phyloP scores from a whole-genome alignment of 2,329 filamentous ascomycete species.

The Fusarium sp. region DNA sequence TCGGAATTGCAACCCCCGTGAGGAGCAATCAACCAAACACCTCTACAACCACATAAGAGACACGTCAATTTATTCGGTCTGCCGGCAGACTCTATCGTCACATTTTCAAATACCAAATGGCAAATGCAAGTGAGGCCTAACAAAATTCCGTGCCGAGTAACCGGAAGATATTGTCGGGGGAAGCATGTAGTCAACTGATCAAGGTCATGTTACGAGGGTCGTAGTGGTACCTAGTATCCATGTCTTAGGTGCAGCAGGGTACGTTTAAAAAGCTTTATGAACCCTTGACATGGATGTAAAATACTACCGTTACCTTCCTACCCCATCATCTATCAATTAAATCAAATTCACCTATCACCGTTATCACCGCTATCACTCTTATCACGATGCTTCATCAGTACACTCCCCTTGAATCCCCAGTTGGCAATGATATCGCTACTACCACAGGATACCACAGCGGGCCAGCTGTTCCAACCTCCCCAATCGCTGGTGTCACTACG shows the following conservation, averaged over 20 bases:
- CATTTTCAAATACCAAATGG: accelerated
- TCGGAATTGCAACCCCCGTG: neutral
- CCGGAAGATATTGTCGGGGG: neutral
- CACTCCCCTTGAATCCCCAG: neutral
- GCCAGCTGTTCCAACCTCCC: neutral
- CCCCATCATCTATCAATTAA: neutral
- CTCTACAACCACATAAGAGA: neutral
- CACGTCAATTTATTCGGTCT: accelerated
- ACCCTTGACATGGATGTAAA: accelerated
- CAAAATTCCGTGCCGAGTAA: too few relatives aligned
- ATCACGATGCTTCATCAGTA: neutral
- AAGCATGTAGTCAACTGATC: accelerated
- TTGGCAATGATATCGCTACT: neutral
- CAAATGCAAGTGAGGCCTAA: accelerated
- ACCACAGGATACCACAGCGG: neutral
- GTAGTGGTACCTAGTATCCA: accelerated
- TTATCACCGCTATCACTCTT: neutral
- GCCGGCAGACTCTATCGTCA: neutral
- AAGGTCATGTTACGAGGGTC: accelerated
- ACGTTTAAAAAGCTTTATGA: accelerated
- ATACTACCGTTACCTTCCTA: accelerated
- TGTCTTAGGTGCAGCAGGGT: accelerated
- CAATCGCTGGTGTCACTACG: neutral
- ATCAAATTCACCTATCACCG: accelerated
- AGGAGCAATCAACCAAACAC: accelerated